Base-by-base conservation (phyloP, 192 early-diverging fungal species). In the Linnemannia exigua region DNA sequence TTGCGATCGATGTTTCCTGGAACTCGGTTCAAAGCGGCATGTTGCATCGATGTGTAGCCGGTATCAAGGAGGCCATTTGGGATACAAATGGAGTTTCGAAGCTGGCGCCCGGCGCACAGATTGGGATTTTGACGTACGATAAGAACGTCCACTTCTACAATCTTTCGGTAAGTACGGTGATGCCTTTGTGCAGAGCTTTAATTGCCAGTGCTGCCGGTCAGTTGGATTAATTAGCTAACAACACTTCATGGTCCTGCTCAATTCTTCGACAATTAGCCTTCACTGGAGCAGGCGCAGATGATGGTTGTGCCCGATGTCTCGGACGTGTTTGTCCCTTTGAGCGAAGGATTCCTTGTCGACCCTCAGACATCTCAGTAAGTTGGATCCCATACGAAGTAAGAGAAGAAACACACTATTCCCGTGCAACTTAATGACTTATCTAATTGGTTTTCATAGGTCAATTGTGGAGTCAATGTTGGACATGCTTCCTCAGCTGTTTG, bases 1-100 rank as follows among this genome's bases (percentile, higher is more conserved):
- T 99, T 95, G 97, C 95, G 16, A 96, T 99, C 51, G 98, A 99
- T 91, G 97, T 99, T 31, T 95, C 96, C 1, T 96, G 93, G 93
- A 95, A 92, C 75, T 90, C 97, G 0, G 89, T 97, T 11, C 94
- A 96, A 79, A 96, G 92, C 66, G 97, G 98, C 11, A 91, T 99
- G 93, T 88, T 99, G 46, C 88, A 88, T 5, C 81, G 90, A 74
- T 91, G 92, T 48, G 95, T 95, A 3, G 77, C 93, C 22, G 90
- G 94, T 0, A 89, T 99, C 72, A 91, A 91, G 68, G 86, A 91
- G 37, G 90, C 95, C 11, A 82, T 99, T 15, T 98, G 95, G 88
- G 85, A 85, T 61, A 61, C 63, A 20, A 81, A 81, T 48, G 91
- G 66, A 4, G 74, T 44, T 7, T 79, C 87, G 5, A 84, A 88